phyloP scores from a whole-genome alignment of 768 basidiomycete species.

The Phaeotremella skinneri region DNA sequence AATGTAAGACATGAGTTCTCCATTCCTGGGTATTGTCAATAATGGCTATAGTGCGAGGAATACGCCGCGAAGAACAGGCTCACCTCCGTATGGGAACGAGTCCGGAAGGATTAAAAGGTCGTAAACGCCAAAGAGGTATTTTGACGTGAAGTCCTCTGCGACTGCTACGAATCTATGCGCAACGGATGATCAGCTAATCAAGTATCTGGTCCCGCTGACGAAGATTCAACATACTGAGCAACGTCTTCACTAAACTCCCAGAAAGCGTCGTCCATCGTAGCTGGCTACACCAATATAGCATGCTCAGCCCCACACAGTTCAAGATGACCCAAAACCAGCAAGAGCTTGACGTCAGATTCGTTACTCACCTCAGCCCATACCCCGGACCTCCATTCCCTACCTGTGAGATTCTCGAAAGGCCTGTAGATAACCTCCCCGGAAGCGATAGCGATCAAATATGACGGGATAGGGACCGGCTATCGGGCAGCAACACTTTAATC shows the following conservation, averaged over 20 bases:
- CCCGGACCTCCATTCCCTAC: constrained; percentile 74
- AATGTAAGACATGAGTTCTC: constrained; percentile 89
- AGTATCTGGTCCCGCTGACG: not conserved
- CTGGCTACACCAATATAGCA: constrained; percentile 55
- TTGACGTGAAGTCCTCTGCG: constrained; percentile 70
- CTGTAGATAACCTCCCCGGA: constrained; percentile 73
- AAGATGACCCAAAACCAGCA: not conserved
- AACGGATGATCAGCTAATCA: constrained; percentile 3
- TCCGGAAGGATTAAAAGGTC: constrained; percentile 85
- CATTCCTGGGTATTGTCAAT: constrained; percentile 50
- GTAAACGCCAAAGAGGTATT: constrained; percentile 82
- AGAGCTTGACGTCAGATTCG: not conserved
- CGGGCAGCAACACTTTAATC: not conserved
- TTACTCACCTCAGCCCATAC: constrained; percentile 74
- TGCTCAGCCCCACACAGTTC: not conserved
- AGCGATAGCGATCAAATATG: constrained; percentile 90
- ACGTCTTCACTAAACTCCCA: constrained; percentile 91
- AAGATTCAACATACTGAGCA: constrained; percentile 57
- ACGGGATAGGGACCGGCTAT: constrained; percentile 82
- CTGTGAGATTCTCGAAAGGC: constrained; percentile 61
- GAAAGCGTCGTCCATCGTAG: constrained; percentile 68
- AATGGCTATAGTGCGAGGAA: not conserved
- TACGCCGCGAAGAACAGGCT: constrained; percentile 60
- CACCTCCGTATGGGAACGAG: constrained; percentile 89
- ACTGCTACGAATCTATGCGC: constrained; percentile 66